Conservation (phyloP, 371 early-diverging fungal genomes). For the Chytridiales sp. region DNA sequence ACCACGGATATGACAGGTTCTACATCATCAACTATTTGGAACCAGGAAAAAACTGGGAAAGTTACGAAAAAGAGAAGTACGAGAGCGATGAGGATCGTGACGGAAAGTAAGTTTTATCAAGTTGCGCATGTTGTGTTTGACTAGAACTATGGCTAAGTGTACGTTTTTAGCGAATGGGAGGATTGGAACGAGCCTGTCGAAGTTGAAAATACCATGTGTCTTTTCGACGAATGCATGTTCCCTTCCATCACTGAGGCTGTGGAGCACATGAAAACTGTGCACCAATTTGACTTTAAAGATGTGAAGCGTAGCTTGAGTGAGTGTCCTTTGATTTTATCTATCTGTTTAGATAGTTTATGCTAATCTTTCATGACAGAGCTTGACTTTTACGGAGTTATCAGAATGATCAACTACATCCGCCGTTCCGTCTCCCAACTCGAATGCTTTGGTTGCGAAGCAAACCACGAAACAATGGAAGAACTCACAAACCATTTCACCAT, state of each 20-base stretch:
- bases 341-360: not conserved
- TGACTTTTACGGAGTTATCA: conserved; percentile 81
- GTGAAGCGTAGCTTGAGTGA: conserved; percentile 56
- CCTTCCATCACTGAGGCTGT: conserved; percentile 63
- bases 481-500: conserved; percentile 58
- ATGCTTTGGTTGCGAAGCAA: conserved; percentile 71
- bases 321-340: not conserved
- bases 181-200: conserved; percentile 31
- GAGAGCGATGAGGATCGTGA: conserved; percentile 73
- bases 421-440: conserved; percentile 59
- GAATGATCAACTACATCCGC: conserved; percentile 87
- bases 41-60: conserved; percentile 91
- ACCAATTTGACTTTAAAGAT: conserved; percentile 71
- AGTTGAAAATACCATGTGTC: conserved; percentile 21
- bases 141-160: too few relatives aligned
- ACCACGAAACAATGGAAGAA: conserved; percentile 49
- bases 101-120: conserved; percentile 20
- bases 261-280: conserved; percentile 70
- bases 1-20: conserved; percentile 86
- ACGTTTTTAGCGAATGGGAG: conserved; percentile 40
- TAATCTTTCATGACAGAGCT: conserved; percentile 44
- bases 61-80: conserved; percentile 70
- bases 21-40: conserved; percentile 94
- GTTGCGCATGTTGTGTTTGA: not conserved
- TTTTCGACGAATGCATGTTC: conserved; percentile 51